Conservation (phyloP, 2,329 filamentous ascomycete species). For the Paraphaeosphaeria minitans region DNA sequence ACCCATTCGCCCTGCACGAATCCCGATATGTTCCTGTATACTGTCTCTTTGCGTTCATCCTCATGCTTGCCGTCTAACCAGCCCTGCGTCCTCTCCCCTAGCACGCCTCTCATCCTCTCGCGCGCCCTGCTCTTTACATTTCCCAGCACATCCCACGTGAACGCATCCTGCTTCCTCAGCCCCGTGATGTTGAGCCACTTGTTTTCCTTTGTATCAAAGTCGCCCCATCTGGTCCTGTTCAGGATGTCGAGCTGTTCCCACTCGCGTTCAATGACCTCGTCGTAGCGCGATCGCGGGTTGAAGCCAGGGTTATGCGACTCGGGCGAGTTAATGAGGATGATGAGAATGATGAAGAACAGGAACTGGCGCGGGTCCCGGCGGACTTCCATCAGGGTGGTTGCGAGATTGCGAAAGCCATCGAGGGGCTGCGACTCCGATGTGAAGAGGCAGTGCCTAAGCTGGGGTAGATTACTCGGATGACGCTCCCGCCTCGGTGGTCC, state of each 20-base stretch:
- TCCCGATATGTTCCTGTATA: constrained; percentile 82
- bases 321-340: constrained; percentile 46
- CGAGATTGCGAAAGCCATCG: constrained; percentile 29
- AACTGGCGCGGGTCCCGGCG: constrained; percentile 44
- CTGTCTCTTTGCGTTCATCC: constrained; percentile 50
- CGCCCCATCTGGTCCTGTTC: constrained; percentile 49
- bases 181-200: constrained; percentile 69
- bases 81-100: constrained; percentile 43
- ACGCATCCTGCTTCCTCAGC: constrained; percentile 73
- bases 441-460: constrained; percentile 11
- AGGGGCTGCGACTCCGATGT: constrained; percentile 15
- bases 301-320: constrained; percentile 42
- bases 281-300: constrained; percentile 42
- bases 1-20: constrained; percentile 78
- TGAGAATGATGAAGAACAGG: constrained; percentile 44
- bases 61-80: constrained; percentile 43
- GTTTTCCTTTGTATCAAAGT: constrained; percentile 53
- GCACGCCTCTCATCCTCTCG: constrained; percentile 55
- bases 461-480: constrained; percentile 13
- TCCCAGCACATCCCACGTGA: constrained; percentile 76
- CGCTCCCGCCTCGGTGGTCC: constrained; percentile 17
- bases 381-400: constrained; percentile 43
- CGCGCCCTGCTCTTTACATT: constrained; percentile 69
- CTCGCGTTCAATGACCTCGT: constrained; percentile 58
- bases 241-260: constrained; percentile 54